Evolutionary conservation across 73 alveolate genomes (phyloP).

Genomic region (Durusdinium trenchii): DNA sequence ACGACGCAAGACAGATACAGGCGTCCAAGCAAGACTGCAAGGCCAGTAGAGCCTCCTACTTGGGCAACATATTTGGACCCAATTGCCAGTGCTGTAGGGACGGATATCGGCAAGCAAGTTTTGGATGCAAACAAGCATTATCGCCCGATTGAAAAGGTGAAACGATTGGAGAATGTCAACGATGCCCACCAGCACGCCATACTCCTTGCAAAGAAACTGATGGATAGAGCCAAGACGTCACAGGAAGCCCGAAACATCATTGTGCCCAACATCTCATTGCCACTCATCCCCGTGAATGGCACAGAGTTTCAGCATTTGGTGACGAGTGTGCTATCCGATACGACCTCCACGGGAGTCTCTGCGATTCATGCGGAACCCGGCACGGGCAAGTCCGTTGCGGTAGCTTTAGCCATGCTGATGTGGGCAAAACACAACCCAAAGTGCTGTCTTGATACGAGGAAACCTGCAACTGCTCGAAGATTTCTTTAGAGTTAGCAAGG

Average conservation of each 20-base stretch:
- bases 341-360: constrained; percentile 48
- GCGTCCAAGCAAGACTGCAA: constrained; percentile 11
- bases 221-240: constrained; percentile 2
- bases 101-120: not conserved
- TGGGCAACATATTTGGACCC: constrained; percentile 8
- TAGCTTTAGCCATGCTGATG: constrained; percentile 50
- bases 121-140: constrained; percentile 37
- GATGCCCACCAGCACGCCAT: constrained; percentile 28
- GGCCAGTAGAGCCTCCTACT: not conserved
- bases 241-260: constrained; percentile 16
- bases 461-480: not conserved
- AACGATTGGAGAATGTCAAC: not conserved
- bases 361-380: constrained; percentile 67
- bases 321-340: constrained; percentile 25
- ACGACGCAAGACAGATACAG: constrained; percentile 15
- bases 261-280: constrained; percentile 25
- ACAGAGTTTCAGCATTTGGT: constrained; percentile 55
- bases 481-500: not conserved
- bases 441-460: not conserved
- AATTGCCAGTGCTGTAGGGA: constrained; percentile 16
- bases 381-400: constrained; percentile 60
- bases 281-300: constrained; percentile 77
- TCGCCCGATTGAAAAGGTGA: not conserved
- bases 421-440: constrained; percentile 49
- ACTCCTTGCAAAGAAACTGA: constrained; percentile 26